Evolutionary conservation across 805 yeast genomes (phyloP).

Genomic region (Metschnikowia vanudenii): DNA sequence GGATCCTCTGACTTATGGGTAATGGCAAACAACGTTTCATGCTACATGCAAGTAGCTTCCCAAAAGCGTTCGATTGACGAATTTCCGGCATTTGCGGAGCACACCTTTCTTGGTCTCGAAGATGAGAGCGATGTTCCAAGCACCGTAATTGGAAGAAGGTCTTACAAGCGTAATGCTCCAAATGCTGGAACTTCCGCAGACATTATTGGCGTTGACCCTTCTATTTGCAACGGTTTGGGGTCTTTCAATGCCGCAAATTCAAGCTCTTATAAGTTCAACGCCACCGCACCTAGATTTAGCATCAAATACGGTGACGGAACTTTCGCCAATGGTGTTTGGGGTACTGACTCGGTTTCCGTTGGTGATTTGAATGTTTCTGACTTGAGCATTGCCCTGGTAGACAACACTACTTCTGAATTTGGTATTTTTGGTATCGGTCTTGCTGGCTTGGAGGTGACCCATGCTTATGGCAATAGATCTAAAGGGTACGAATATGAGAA

Average conservation of each 20-base stretch:
- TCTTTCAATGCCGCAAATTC: not conserved
- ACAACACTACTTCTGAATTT: conserved; percentile 55
- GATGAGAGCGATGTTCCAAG: not conserved
- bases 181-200: not conserved
- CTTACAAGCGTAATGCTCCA: not conserved
- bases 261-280: not conserved
- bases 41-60: not conserved
- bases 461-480: too few species aligned
- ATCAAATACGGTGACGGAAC: conserved; percentile 51
- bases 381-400: conserved; percentile 73
- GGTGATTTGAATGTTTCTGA: conserved; percentile 47
- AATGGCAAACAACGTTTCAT: conserved; percentile 23
- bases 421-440: conserved; percentile 78
- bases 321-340: conserved; percentile 53
- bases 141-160: not conserved
- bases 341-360: conserved; percentile 54
- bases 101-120: not conserved
- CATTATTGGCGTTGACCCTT: not conserved
- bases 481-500: too few species aligned
- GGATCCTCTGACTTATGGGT: conserved; percentile 37
- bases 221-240: not conserved
- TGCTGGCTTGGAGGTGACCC: conserved; percentile 18
- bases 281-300: conserved; percentile 28
- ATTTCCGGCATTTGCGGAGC: conserved; percentile 1
- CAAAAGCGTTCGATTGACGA: not conserved